These are phyloP conservation scores for Pilatotrama ljubarskyi DNA, from an alignment of 768 basidiomycete species.

Conservation along the genomic window DNA sequence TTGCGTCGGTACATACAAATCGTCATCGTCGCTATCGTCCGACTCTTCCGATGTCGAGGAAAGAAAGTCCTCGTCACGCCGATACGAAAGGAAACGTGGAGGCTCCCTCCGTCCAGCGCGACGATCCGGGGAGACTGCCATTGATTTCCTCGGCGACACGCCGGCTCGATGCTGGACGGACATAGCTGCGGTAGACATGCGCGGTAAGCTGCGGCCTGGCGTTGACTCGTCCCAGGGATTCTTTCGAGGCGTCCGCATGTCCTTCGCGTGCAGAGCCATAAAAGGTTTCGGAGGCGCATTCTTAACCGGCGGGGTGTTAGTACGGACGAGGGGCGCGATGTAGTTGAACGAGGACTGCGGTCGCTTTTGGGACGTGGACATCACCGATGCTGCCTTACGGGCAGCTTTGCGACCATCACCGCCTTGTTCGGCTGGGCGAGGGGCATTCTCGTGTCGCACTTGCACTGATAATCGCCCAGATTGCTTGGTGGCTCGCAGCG, in stretches of 20 bases:
- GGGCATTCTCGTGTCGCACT: background rate
- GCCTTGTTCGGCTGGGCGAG: background rate
- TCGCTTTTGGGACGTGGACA: background rate
- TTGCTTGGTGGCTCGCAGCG: background rate
- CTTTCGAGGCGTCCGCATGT: background rate
- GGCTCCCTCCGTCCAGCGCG: background rate
- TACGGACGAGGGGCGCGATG: slow-evolving; percentile 8
- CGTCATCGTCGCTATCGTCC: background rate
- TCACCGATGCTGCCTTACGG: background rate
- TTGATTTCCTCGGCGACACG: slow-evolving; percentile 4
- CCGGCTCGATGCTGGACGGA: slow-evolving; percentile 13
- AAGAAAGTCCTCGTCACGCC: too few relatives aligned
- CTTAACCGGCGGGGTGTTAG: background rate
- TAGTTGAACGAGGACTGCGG: slow-evolving; percentile 9
- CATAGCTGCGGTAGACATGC: slow-evolving; percentile 5
- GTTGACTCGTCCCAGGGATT: background rate
- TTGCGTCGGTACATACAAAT: background rate
- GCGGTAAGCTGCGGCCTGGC: background rate
- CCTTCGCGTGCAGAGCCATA: background rate
- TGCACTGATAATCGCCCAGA: background rate
- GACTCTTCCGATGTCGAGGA: background rate
- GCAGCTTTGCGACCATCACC: background rate
- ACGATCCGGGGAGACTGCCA: background rate
- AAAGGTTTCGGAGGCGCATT: background rate
- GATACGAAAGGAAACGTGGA: background rate